These are phyloP conservation scores for Suhomyces ambrosiae DNA, from an alignment of 1,139 yeast species.

Conservation along the genomic window DNA sequence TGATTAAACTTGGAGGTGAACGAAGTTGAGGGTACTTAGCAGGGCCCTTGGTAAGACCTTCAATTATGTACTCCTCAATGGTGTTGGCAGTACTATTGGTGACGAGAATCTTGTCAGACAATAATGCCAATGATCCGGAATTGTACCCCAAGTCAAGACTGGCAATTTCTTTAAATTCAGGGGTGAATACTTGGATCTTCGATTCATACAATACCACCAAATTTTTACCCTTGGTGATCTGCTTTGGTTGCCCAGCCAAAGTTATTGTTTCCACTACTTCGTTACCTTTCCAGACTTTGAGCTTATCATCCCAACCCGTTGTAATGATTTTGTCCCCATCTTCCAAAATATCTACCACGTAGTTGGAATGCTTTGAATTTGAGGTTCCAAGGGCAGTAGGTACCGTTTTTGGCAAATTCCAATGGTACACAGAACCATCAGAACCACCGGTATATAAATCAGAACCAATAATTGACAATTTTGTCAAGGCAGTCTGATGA, in stretches of 20 bases:
- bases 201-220: conserved; percentile 53
- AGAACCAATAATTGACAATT: conserved; percentile 30
- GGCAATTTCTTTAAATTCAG: conserved; percentile 22
- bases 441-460: conserved; percentile 70
- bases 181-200: conserved; percentile 38
- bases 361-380: conserved; percentile 54
- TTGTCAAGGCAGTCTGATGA: conserved; percentile 80
- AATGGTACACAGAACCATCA: conserved; percentile 72
- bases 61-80: conserved; percentile 30
- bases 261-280: conserved; percentile 27
- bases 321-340: conserved; percentile 43
- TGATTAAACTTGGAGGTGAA: conserved; percentile 61
- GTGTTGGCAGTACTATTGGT: conserved; percentile 49
- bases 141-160: conserved; percentile 33
- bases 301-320: conserved; percentile 88
- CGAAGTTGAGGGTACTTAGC: conserved; percentile 51
- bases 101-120: conserved; percentile 48
- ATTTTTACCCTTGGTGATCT: conserved; percentile 37
- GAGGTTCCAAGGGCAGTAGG: conserved; percentile 25
- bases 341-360: conserved; percentile 49
- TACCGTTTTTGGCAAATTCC: conserved; percentile 47
- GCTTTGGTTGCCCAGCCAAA: conserved; percentile 67
- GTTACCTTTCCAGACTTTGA: conserved; percentile 48
- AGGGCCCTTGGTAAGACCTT: conserved; percentile 17
- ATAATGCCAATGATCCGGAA: conserved; percentile 38